These are phyloP conservation scores for Cordyceps fumosorosea DNA, from an alignment of 2,329 filamentous ascomycete genomes.

Conservation along the genomic window DNA sequence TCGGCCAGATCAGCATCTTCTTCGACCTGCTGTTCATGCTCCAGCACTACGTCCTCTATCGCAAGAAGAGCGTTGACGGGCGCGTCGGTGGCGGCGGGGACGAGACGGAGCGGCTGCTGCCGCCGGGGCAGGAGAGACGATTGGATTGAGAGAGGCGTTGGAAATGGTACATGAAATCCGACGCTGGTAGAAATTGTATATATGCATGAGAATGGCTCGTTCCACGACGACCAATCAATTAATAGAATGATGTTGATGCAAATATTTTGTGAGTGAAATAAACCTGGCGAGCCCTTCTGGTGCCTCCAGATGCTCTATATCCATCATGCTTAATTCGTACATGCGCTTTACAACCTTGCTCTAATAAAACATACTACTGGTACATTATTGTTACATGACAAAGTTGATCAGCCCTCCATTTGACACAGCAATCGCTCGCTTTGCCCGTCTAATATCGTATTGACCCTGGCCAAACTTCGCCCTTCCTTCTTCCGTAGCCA, in stretches of 20 bases:
- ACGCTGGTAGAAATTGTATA: background rate
- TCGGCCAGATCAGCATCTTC: slow-evolving; percentile 77
- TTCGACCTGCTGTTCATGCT: slow-evolving; percentile 83
- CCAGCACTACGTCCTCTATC: slow-evolving; percentile 83
- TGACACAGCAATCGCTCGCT: slow-evolving; percentile 59
- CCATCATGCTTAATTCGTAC: background rate
- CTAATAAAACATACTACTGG: slow-evolving; percentile 8
- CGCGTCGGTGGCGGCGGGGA: slow-evolving; percentile 14
- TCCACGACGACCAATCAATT: background rate
- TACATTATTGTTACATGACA: slow-evolving; percentile 40
- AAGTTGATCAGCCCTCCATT: slow-evolving; percentile 69
- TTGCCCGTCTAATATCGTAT: slow-evolving; percentile 45
- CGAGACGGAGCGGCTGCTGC: slow-evolving; percentile 23
- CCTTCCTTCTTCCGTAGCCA: slow-evolving; percentile 54
- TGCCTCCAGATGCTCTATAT: background rate
- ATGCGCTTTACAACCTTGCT: background rate
- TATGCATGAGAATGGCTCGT: background rate
- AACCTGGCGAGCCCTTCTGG: background rate
- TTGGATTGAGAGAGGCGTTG: slow-evolving; percentile 11
- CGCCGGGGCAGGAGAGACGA: slow-evolving; percentile 22
- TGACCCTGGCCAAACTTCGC: slow-evolving; percentile 44
- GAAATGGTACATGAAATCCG: background rate
- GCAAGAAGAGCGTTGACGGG: slow-evolving; percentile 10
- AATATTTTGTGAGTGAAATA: slow-evolving; percentile 5
- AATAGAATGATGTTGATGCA: background rate